Evolutionary conservation across 2,329 filamentous ascomycete species (phyloP), one percentile per base, ranked within the genome.

Genomic region (Penicillium hesseltinei): DNA sequence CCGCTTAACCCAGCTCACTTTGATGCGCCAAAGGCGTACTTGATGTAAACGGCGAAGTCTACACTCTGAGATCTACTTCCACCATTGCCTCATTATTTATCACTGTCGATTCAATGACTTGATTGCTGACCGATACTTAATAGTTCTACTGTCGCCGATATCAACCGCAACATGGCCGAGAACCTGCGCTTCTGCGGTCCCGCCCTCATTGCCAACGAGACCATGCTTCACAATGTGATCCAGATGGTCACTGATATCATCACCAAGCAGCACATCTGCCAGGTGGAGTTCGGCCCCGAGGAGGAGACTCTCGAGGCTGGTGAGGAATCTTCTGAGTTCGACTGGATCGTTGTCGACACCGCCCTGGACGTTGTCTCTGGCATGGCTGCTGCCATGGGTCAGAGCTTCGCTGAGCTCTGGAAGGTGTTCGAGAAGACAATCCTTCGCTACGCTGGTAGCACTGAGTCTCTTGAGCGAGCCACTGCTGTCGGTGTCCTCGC

Each of bases 1-100:
- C 87, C 90, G 91, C 92, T 72, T 92, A 93, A 93, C 93, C 92
- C 92, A 97, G 92, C 92, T 97, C 93, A 97, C 92, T 96, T 91
- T 90, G 89, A 97, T 88, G 88, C 90, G 84, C 80, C 80, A 84
- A 80, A 83, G 79, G 74, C 86, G 89, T 86, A 86, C 80, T 87
- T 96, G 91, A 89, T 91, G 91, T 88, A 88, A 94, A 95, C 78
- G 63, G 81, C 91, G 88, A 83, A 85, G 82, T 75, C 68, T 72
- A 60, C 76, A 76, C 1, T 73, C 70, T 77, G 76, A 78, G 81
- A 77, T 67, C 57, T 51, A 62, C 65, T 38, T 53, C 62, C 55
- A 63, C 21, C 29, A 52, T 65, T 62, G 38, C 25, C 45, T 44
- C 58, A 67, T 51, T 63, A 39, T 35, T 60, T 51, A 19, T 59